phyloP scores from a whole-genome alignment of 148 eudicot genomes.

The Chenopodium berlandieri region DNA sequence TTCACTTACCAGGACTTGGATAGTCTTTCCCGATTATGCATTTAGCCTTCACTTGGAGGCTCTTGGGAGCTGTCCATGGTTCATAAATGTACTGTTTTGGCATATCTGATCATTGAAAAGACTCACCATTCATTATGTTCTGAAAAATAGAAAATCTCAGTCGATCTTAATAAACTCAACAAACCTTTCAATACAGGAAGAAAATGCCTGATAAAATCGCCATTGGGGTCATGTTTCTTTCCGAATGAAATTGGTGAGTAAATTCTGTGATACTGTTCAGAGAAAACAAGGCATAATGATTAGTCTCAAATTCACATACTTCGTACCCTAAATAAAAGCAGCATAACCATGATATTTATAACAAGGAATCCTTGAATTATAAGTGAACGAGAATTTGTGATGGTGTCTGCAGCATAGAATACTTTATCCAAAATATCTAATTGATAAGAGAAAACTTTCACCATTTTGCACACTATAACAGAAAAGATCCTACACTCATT shows the following conservation, averaged over 20 bases:
- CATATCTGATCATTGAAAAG: conserved; percentile 55
- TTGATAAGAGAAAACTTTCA: background rate
- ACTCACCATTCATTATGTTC: background rate
- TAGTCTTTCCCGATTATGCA: conserved; percentile 90
- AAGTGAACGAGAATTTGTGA: too few relatives aligned
- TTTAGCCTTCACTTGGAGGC: conserved; percentile 72
- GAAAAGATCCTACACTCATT: background rate
- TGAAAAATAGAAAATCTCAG: background rate
- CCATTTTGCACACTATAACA: background rate
- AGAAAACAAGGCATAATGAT: background rate
- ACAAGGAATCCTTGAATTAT: background rate
- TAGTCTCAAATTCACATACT: background rate
- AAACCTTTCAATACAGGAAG: conserved; percentile 83
- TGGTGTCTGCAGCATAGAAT: background rate
- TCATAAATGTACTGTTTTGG: conserved; percentile 90
- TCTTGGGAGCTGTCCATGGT: conserved; percentile 92
- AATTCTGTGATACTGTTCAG: conserved; percentile 71
- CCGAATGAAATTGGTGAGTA: conserved; percentile 91
- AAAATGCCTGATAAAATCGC: conserved; percentile 78
- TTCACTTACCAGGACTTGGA: conserved; percentile 69
- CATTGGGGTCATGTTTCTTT: conserved; percentile 82
- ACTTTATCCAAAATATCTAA: background rate
- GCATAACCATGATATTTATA: background rate
- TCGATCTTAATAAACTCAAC: background rate
- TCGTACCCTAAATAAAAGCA: background rate